Evolutionary conservation across 805 yeast genomes (phyloP), one percentile per base, ranked within the genome.

Genomic region (Candida gorgasii): DNA sequence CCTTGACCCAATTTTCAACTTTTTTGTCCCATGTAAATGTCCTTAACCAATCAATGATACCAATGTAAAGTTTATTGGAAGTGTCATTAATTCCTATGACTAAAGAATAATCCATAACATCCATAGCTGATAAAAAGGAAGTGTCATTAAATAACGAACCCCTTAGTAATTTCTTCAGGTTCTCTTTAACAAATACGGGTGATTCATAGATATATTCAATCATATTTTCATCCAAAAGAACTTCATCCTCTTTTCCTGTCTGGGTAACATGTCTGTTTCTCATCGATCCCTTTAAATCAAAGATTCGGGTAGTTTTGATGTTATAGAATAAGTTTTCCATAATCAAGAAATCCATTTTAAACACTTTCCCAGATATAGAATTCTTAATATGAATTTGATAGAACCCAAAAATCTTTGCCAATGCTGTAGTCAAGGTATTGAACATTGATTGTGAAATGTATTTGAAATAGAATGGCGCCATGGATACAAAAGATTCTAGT

Each of bases 11-110:
- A 60, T 95, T 89, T 61, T 93, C 99, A 19, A 93, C 79, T 63
- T 90, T 93, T 63, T 93, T 93, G 57, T 93, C 99, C 99, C 99
- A 93, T 0, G 99, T 93, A 55, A 92, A 93, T 0, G 99, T 89
- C 45, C 99, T 67, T 33, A 93, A 82, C 72, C 95, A 93, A 62
- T 93, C 88, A 47, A 93, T 90, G 30, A 93, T 90, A 3, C 99
- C 99, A 11, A 90, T 96, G 14, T 89, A 89, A 27, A 93, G 70
- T 39, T 76, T 75, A 48, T 77, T 77, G 16, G 78, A 75, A 9
- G 68, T 59, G 35, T 70, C 73, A 58, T 93, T 96, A 30, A 93
- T 87, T 0, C 98, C 99, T 46, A 93, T 84, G 8, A 93, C 96
- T 49, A 93, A 70, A 0, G 98, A 92, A 58, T 93, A 93, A 62